Evolutionary conservation across 1,284 basidiomycete species (phyloP), one percentile per base, ranked within the genome.

Genomic region (Ganoderma meredithae): DNA sequence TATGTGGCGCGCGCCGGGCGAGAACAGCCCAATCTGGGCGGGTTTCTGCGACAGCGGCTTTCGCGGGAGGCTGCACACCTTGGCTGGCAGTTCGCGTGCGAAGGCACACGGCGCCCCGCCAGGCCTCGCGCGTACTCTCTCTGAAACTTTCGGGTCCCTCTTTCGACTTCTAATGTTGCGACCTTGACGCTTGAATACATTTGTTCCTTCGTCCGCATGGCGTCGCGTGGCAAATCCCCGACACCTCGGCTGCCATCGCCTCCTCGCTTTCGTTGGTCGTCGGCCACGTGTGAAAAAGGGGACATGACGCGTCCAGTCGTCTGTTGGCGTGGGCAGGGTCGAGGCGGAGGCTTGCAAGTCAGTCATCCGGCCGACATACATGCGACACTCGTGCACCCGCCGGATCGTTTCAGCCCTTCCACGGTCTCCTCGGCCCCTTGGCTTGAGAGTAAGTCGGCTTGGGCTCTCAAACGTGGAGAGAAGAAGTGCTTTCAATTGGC

Each of bases 61-160:
- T 63, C 62, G 62, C 62, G 62, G 62, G 62, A 63, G 62, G 56
- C 52, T 53, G 52, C 15, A 17, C 60, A 36, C 47, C 60, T 43
- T 49, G 60, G 27, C 60, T 47, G 59, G 59, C 25, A 53, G 52
- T 27, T 15, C 52, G 47, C 47, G 10, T 49, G 47, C n/a, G n/a
- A 9, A 49, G n/a, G 47, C 15, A 9, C 25, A 8, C 25, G 52
- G 52, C 25, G 25, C 52, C 27, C 15, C 13, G 25, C 25, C 52
- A 27, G 27, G 3, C 15, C 25, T 43, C 43, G n/a, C 43, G 43
- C 43, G 17, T 44, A 43, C 41, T 43, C 33, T 19, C 36, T 10
- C 25, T 52, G 49, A 52, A 53, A 49, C 47, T 17, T 39, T 19
- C 27, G 56, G 22, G 39, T 25, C n/a, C 56, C 27, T 58, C 36